These are phyloP conservation scores for Tolypocladium endophyticum DNA, from an alignment of 2,329 filamentous ascomycete genomes.

Conservation along the genomic window DNA sequence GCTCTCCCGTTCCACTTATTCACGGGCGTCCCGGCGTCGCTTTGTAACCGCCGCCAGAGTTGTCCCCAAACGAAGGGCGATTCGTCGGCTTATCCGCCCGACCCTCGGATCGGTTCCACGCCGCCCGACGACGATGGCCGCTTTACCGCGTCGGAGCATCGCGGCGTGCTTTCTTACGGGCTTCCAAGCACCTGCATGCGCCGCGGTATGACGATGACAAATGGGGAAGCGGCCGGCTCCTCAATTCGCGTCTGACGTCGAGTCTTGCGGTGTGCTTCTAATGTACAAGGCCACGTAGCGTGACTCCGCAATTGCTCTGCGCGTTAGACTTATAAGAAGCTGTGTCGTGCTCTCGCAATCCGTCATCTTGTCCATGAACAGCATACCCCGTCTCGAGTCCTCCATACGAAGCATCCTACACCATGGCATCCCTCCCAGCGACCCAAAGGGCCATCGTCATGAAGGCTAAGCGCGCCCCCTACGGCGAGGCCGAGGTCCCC, in stretches of 20 bases:
- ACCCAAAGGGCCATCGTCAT: constrained; percentile 55
- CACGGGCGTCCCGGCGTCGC: too few species aligned
- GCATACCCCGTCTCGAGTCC: background rate
- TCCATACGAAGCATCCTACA: background rate
- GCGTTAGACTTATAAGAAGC: background rate
- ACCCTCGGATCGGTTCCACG: background rate
- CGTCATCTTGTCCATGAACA: background rate
- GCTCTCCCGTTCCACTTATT: too few species aligned
- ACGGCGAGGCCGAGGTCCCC: constrained; percentile 42
- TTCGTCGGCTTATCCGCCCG: background rate
- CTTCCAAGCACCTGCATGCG: background rate
- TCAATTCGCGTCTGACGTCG: background rate
- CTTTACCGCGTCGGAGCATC: too few species aligned
- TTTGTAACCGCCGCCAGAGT: too few species aligned
- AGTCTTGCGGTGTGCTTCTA: background rate
- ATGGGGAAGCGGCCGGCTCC: background rate
- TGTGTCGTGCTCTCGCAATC: background rate
- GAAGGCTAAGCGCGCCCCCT: constrained; percentile 36
- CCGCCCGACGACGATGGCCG: background rate
- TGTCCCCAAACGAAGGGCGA: too few species aligned
- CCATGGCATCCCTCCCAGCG: constrained; percentile 37
- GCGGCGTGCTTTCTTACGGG: too few species aligned
- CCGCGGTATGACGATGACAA: background rate
- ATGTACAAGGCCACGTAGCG: background rate
- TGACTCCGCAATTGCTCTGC: background rate